Conservation (phyloP, 1,284 basidiomycete genomes). For the Ustilago xerochloae region DNA sequence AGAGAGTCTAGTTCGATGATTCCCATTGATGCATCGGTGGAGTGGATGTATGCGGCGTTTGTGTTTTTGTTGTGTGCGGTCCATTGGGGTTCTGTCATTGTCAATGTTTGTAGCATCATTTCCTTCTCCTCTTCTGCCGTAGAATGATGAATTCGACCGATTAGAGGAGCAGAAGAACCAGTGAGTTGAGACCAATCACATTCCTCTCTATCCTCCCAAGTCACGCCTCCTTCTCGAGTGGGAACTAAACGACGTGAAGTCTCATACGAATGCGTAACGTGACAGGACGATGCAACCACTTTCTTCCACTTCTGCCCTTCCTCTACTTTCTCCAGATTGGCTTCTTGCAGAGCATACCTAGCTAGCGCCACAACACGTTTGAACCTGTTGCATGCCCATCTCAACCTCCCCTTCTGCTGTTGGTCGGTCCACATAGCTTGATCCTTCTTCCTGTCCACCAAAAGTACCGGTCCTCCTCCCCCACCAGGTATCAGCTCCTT, state of each 20-base stretch:
- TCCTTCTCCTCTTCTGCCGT: background rate
- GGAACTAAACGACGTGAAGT: background rate
- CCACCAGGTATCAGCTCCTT: slow-evolving; percentile 24
- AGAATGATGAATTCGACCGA: slow-evolving; percentile 11
- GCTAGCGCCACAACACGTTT: slow-evolving; percentile 44
- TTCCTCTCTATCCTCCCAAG: slow-evolving; percentile 23
- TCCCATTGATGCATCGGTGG: background rate
- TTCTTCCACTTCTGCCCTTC: background rate
- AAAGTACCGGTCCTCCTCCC: slow-evolving; percentile 9
- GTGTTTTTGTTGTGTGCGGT: background rate
- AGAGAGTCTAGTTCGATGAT: slow-evolving; percentile 53
- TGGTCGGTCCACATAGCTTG: slow-evolving; percentile 26
- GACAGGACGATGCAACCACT: slow-evolving; percentile 34
- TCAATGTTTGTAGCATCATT: slow-evolving; percentile 2
- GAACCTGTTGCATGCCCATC: slow-evolving; percentile 38
- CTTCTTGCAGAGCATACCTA: slow-evolving; percentile 2
- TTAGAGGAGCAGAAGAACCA: slow-evolving; percentile 9
- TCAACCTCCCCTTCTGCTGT: slow-evolving; percentile 4
- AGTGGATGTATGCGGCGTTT: background rate
- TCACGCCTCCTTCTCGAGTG: background rate
- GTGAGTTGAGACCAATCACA: slow-evolving; percentile 28
- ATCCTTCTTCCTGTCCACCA: slow-evolving; percentile 56
- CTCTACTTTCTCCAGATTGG: slow-evolving; percentile 1
- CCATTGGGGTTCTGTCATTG: slow-evolving; percentile 27
- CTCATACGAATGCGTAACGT: slow-evolving; percentile 49